Evolutionary conservation across 805 yeast species (phyloP).

Genomic region (Candida orba): DNA sequence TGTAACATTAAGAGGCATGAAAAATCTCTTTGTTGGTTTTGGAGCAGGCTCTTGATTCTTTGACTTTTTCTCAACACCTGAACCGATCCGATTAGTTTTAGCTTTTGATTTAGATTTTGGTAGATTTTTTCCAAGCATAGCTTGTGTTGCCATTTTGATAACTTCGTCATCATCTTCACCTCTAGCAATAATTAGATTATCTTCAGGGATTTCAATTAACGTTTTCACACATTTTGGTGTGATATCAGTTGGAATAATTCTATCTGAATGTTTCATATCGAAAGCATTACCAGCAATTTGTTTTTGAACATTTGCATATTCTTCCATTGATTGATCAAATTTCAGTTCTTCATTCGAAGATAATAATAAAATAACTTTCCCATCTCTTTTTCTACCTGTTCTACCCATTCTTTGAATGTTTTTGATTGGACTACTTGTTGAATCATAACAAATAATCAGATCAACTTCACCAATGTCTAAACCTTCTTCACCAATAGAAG

Average conservation of each 20-base stretch:
- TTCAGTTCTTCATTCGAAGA: constrained; percentile 73
- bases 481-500: constrained; percentile 98
- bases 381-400: constrained; percentile 93
- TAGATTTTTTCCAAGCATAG: constrained; percentile 39
- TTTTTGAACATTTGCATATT: constrained; percentile 71
- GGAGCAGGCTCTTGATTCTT: constrained; percentile 9
- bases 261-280: constrained; percentile 41
- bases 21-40: constrained; percentile 41
- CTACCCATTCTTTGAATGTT: constrained; percentile 96
- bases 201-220: constrained; percentile 62
- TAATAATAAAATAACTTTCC: constrained; percentile 67
- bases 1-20: constrained; percentile 66
- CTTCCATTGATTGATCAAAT: constrained; percentile 78
- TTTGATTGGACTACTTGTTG: constrained; percentile 88
- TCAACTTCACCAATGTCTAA: constrained; percentile 98
- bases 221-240: constrained; percentile 52
- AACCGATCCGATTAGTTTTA: constrained; percentile 2
- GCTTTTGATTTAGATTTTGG: constrained; percentile 10
- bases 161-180: constrained; percentile 63
- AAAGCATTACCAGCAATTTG: constrained; percentile 47
- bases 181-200: constrained; percentile 46
- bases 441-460: constrained; percentile 84
- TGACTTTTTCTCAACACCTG: not conserved
- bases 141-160: constrained; percentile 57
- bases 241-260: constrained; percentile 58